Evolutionary conservation across 1,284 basidiomycete genomes (phyloP).

Genomic region (Ganoderma boninense): DNA sequence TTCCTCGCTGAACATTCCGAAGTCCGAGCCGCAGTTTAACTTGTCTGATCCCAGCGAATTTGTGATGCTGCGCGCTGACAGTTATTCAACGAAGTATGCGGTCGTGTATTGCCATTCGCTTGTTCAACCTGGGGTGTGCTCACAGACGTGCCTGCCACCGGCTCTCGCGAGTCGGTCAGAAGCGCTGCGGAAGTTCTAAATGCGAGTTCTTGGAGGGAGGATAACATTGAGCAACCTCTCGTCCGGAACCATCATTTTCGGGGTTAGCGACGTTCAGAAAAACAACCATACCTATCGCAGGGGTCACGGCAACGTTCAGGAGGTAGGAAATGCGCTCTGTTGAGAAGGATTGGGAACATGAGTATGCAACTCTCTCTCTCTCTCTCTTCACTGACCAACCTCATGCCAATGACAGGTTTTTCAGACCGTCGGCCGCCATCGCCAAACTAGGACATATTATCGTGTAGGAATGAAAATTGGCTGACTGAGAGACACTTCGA

Average conservation of each 20-base stretch:
- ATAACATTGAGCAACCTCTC: background rate
- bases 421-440: too few species aligned
- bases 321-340: background rate
- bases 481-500: too few species aligned
- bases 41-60: background rate
- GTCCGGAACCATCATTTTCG: too few species aligned
- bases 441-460: too few species aligned
- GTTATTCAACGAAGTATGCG: background rate
- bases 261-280: background rate
- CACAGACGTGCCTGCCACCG: background rate
- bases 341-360: too few species aligned
- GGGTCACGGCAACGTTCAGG: background rate
- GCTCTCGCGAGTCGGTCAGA: background rate
- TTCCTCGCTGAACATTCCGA: too few species aligned
- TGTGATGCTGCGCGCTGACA: background rate
- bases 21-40: too few species aligned
- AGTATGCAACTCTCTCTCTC: too few species aligned
- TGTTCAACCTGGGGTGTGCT: background rate
- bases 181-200: background rate
- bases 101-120: background rate
- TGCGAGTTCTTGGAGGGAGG: background rate
- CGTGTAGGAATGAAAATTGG: too few species aligned
- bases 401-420: too few species aligned
- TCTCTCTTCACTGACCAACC: too few species aligned
- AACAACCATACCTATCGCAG: background rate